Evolutionary conservation across 2,329 filamentous ascomycete species (phyloP).

Genomic region (Tolypocladium guangdongense): DNA sequence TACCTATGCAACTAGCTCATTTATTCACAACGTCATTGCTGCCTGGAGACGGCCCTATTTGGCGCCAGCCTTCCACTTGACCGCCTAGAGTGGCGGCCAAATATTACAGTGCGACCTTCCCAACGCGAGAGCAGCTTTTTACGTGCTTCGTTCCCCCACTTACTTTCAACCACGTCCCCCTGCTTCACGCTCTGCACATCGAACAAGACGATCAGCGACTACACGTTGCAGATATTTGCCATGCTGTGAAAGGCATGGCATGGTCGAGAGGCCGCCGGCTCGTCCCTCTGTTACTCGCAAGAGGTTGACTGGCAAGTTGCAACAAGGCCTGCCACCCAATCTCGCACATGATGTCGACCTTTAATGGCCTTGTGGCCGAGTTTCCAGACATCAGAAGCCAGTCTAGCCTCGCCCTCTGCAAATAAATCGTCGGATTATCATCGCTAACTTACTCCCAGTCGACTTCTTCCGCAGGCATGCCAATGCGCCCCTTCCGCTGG

Average conservation of each 20-base stretch:
- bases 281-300: neutral
- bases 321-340: no score
- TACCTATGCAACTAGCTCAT: no score
- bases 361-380: conserved; percentile 60
- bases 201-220: neutral
- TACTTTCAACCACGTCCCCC: neutral
- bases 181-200: neutral
- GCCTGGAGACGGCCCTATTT: neutral
- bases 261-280: neutral
- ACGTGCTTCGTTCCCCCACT: neutral
- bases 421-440: neutral
- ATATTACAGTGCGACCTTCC: neutral
- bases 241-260: neutral
- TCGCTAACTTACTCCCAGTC: conserved; percentile 35
- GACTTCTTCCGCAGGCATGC: conserved; percentile 64
- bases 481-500: conserved; percentile 51
- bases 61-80: neutral
- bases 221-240: neutral
- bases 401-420: conserved; percentile 4
- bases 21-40: neutral
- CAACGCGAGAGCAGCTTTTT: neutral
- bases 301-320: no score
- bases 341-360: conserved; percentile 57
- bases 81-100: no score
- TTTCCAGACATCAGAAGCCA: conserved; percentile 67